These are phyloP conservation scores for Hibiscus syriacus DNA, from an alignment of 345 rosid genomes.

Conservation along the genomic window DNA sequence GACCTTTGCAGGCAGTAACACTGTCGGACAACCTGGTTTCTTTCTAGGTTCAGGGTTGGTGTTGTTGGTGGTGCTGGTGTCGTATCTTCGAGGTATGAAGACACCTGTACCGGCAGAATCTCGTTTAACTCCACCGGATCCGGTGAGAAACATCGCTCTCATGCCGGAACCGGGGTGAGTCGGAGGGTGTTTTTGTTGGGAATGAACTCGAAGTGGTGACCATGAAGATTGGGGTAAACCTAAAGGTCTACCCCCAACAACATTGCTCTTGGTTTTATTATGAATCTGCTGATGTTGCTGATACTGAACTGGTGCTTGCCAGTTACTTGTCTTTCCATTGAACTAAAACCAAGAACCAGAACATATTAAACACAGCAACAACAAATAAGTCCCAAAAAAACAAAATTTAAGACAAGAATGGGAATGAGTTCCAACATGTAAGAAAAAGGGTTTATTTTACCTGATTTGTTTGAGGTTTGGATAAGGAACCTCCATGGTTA, in stretches of 20 bases:
- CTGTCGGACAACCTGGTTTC: constrained; percentile 47
- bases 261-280: constrained; percentile 14
- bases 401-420: too few relatives aligned
- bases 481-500: not conserved
- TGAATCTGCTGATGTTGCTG: constrained; percentile 25
- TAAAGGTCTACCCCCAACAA: constrained; percentile 1
- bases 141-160: constrained; percentile 23
- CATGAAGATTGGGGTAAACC: constrained; percentile 30
- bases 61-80: constrained; percentile 6
- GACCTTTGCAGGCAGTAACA: constrained; percentile 35
- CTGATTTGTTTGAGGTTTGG: constrained; percentile 11
- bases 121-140: constrained; percentile 29
- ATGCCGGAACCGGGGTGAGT: constrained; percentile 6
- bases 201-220: constrained; percentile 21
- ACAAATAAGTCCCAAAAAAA: not conserved
- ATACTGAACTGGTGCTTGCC: constrained; percentile 13
- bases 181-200: constrained; percentile 7
- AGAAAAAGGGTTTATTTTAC: constrained; percentile 14
- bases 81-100: constrained; percentile 58
- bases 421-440: not conserved
- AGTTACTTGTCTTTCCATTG: not conserved
- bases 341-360: constrained; percentile 7
- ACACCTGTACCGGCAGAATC: constrained; percentile 77
- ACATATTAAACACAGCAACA: too few relatives aligned
- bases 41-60: too few relatives aligned